Percentiles rank a stretch among this genome's conserved stretches.
These are phyloP conservation scores for Dendrostoma leiphaemia DNA, from an alignment of 2,329 filamentous ascomycete genomes.

Conservation along the genomic window DNA sequence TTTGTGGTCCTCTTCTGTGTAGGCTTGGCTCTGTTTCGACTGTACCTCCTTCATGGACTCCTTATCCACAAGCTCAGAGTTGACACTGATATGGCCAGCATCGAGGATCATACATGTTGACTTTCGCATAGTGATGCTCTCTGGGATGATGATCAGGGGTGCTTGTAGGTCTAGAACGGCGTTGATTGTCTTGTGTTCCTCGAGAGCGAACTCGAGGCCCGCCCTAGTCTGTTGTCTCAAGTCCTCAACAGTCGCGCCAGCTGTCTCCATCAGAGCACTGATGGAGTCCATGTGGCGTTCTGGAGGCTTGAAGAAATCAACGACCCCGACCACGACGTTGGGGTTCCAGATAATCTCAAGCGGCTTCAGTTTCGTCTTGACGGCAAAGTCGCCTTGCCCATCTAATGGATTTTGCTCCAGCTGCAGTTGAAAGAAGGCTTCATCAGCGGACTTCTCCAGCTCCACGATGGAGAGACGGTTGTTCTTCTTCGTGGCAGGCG, in stretches of 20 bases:
- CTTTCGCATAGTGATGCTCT: slow-evolving; percentile 78
- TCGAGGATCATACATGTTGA: slow-evolving; percentile 92
- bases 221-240: slow-evolving; percentile 93
- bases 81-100: slow-evolving; percentile 92
- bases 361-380: slow-evolving; percentile 89
- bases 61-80: slow-evolving; percentile 90
- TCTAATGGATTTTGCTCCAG: slow-evolving; percentile 96
- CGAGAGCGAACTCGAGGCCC: slow-evolving; percentile 90
- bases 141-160: slow-evolving; percentile 92
- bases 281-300: slow-evolving; percentile 99
- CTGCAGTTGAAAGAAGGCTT: slow-evolving; percentile 88
- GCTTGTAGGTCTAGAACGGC: slow-evolving; percentile 94
- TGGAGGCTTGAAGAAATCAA: slow-evolving; percentile 93
- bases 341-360: slow-evolving; percentile 98
- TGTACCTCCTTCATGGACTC: slow-evolving; percentile 88
- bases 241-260: slow-evolving; percentile 92
- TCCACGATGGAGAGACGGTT: slow-evolving; percentile 53
- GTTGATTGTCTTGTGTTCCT: slow-evolving; percentile 98
- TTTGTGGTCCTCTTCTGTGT: slow-evolving; percentile 85
- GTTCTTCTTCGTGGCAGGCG: slow-evolving; percentile 49
- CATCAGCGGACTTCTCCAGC: slow-evolving; percentile 46
- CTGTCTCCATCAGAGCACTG: slow-evolving; percentile 89
- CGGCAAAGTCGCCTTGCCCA: slow-evolving; percentile 82
- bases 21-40: slow-evolving; percentile 82
- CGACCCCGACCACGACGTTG: slow-evolving; percentile 84